phyloP scores from a whole-genome alignment of 78 protist species.

The Bigelowiella natans region DNA sequence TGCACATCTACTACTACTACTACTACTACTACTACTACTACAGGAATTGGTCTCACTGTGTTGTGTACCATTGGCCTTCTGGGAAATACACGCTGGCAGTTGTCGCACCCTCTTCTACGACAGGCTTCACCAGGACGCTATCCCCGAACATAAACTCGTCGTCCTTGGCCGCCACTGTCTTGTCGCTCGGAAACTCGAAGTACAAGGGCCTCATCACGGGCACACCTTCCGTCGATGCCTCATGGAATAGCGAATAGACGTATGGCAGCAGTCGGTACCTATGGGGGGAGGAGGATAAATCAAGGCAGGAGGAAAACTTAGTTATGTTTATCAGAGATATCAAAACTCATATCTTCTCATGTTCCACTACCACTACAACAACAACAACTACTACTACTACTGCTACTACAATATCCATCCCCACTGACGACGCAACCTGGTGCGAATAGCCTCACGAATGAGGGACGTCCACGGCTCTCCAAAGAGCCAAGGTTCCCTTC shows the following conservation, averaged over 20 bases:
- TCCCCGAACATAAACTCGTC: constrained; percentile 50
- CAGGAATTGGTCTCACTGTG: no score
- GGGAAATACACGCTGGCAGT: constrained; percentile 37
- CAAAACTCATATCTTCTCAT: no score
- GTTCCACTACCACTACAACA: no score
- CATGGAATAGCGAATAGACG: constrained; percentile 63
- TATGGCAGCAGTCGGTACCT: constrained; percentile 76
- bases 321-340: no score
- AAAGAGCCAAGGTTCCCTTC: constrained; percentile 92
- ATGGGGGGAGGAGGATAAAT: no score
- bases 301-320: no score
- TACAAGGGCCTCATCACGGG: constrained; percentile 69
- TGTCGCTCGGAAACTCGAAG: constrained; percentile 54
- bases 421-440: no score
- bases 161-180: not conserved
- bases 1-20: no score
- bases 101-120: constrained; percentile 15
- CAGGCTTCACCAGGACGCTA: constrained; percentile 54
- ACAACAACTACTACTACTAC: no score
- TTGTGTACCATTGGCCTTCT: not conserved
- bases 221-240: constrained; percentile 48
- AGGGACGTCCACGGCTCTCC: constrained; percentile 46
- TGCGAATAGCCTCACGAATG: constrained; percentile 48
- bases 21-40: no score
- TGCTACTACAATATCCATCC: no score